A percentile compares a stretch with the other conserved stretches of the same genome.
Evolutionary conservation across 139 green algal species (phyloP).

Genomic region (Penium margaritaceum): DNA sequence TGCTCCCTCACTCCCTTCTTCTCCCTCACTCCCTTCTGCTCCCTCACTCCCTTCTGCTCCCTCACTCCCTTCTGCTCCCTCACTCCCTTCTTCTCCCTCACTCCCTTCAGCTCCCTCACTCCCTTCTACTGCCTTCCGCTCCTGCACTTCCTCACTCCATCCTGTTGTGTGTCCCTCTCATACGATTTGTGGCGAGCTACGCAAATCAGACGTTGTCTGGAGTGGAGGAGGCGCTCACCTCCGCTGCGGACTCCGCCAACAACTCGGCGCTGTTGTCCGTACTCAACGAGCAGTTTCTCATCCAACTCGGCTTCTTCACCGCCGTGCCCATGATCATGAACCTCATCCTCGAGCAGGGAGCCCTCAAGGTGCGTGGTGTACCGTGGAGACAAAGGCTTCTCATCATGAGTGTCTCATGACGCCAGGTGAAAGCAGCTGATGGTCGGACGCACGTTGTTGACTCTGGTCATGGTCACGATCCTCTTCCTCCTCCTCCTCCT

Average conservation of each 20-base stretch:
- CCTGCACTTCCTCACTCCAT: too few relatives aligned
- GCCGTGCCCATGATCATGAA: constrained; percentile 46
- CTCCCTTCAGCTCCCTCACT: too few relatives aligned
- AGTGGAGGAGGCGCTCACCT: constrained; percentile 57
- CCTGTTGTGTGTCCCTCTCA: too few relatives aligned
- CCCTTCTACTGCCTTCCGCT: too few relatives aligned
- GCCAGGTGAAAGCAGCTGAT: too few relatives aligned
- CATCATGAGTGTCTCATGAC: constrained; percentile 1
- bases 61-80: too few relatives aligned
- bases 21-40: background rate
- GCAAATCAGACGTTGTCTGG: constrained; percentile 25
- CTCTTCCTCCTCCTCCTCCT: background rate
- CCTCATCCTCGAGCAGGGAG: constrained; percentile 43
- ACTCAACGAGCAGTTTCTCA: constrained; percentile 33
- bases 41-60: background rate
- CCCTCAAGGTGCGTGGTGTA: constrained; percentile 12
- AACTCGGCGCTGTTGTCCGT: constrained; percentile 24
- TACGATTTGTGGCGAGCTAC: too few relatives aligned
- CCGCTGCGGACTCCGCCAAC: constrained; percentile 48
- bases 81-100: too few relatives aligned
- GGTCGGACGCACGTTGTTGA: too few relatives aligned
- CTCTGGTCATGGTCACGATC: background rate
- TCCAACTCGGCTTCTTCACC: constrained; percentile 48
- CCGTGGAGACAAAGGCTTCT: too few relatives aligned
- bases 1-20: too few relatives aligned